Evolutionary conservation across 768 basidiomycete genomes (phyloP).

Genomic region (Suillus spraguei): DNA sequence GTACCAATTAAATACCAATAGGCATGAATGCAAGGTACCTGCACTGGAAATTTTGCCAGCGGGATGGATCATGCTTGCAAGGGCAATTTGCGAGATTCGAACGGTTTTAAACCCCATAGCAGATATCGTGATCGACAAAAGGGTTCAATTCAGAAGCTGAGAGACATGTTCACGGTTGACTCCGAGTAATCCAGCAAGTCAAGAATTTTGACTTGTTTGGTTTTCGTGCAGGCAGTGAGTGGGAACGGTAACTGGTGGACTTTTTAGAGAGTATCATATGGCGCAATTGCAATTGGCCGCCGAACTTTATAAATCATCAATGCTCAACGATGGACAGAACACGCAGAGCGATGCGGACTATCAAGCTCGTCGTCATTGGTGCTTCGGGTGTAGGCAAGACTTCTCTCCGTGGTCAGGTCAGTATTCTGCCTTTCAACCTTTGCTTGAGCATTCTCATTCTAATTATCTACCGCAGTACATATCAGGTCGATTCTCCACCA

Average conservation of each 20-base stretch:
- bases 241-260: background rate
- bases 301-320: background rate
- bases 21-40: too few relatives aligned
- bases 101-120: too few relatives aligned
- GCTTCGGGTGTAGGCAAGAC: slow-evolving; percentile 87
- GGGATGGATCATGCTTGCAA: too few relatives aligned
- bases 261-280: background rate
- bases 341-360: slow-evolving; percentile 54
- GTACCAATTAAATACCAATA: too few relatives aligned
- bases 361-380: slow-evolving; percentile 84
- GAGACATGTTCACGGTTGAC: too few relatives aligned
- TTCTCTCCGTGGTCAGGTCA: slow-evolving; percentile 72
- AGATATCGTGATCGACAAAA: too few relatives aligned
- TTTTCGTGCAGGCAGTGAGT: background rate
- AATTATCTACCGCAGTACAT: slow-evolving; percentile 57
- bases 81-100: too few relatives aligned
- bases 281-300: background rate
- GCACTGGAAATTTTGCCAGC: too few relatives aligned
- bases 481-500: slow-evolving; percentile 71
- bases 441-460: background rate
- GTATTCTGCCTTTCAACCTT: slow-evolving; percentile 16
- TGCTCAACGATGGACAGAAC: slow-evolving; percentile 8
- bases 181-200: too few relatives aligned
- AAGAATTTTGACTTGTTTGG: slow-evolving; percentile 24
- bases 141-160: too few relatives aligned